Evolutionary conservation across 371 early-diverging fungal species (phyloP).

Genomic region (Basidiobolus meristosporus): DNA sequence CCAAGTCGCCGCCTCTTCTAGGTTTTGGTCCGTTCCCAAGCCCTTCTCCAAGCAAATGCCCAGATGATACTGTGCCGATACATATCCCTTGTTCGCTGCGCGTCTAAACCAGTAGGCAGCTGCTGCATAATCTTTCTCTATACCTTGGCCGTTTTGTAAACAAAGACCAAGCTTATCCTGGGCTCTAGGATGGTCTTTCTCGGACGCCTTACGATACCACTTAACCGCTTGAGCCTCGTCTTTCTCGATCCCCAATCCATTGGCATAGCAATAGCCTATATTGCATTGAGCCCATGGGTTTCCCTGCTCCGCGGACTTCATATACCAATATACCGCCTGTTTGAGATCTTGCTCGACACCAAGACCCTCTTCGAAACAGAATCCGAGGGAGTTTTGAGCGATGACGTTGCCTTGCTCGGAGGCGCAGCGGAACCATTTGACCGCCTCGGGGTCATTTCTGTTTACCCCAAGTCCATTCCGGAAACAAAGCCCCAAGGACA

Average conservation of each 20-base stretch:
- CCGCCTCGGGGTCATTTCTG: slow-evolving; percentile 39
- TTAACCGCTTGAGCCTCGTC: slow-evolving; percentile 37
- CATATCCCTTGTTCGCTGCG: slow-evolving; percentile 41
- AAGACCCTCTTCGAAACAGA: slow-evolving; percentile 73
- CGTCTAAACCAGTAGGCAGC: slow-evolving; percentile 33
- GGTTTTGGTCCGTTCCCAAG: slow-evolving; percentile 29
- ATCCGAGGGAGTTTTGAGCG: slow-evolving; percentile 72
- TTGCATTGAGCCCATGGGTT: slow-evolving; percentile 80
- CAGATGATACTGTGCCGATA: slow-evolving; percentile 33
- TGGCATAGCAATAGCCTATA: slow-evolving; percentile 70
- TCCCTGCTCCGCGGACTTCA: slow-evolving; percentile 49
- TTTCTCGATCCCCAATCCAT: slow-evolving; percentile 52
- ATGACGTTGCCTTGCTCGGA: slow-evolving; percentile 52
- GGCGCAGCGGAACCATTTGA: slow-evolving; percentile 39
- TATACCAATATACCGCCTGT: slow-evolving; percentile 70
- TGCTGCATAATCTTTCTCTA: slow-evolving; percentile 19
- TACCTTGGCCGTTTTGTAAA: slow-evolving; percentile 54
- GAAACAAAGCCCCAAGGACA: slow-evolving; percentile 72
- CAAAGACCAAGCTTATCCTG: slow-evolving; percentile 68
- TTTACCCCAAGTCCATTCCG: slow-evolving; percentile 50
- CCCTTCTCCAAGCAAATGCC: slow-evolving; percentile 42
- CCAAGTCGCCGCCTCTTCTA: slow-evolving; percentile 35
- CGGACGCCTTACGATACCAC: slow-evolving; percentile 48
- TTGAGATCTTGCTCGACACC: slow-evolving; percentile 40
- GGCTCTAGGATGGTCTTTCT: slow-evolving; percentile 39